These are phyloP conservation scores for sorghum (Sorghum bicolor) DNA, from an alignment of 176 grass and related monocot species.

Conservation along the genomic window DNA sequence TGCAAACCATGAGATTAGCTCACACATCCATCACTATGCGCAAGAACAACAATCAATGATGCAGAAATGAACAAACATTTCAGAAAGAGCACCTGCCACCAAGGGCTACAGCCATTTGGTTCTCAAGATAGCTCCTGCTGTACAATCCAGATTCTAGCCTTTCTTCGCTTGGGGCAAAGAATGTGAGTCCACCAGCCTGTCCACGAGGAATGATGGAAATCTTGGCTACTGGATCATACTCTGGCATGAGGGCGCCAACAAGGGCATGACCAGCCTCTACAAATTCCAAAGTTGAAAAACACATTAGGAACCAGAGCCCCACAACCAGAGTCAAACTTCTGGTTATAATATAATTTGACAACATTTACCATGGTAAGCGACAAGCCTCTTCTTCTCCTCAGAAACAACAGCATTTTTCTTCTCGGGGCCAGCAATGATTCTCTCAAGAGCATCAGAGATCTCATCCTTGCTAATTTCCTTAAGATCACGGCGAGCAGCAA, in stretches of 20 bases:
- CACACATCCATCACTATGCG: not conserved
- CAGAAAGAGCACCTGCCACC: constrained; percentile 66
- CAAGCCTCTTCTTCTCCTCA: constrained; percentile 89
- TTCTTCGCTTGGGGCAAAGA: constrained; percentile 97
- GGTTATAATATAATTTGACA: not conserved
- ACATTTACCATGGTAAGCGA: constrained; percentile 88
- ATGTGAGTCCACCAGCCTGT: constrained; percentile 91
- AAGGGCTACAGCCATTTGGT: constrained; percentile 99
- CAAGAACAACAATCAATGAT: not conserved
- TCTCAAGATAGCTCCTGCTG: constrained; percentile 95
- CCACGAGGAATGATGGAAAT: constrained; percentile 98
- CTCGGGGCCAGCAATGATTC: constrained; percentile 97
- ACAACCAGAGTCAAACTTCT: not conserved
- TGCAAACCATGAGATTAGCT: constrained; percentile 26
- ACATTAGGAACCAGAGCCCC: not conserved
- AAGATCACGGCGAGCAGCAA: constrained; percentile 88
- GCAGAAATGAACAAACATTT: not conserved
- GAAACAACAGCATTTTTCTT: constrained; percentile 99
- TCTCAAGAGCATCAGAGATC: constrained; percentile 95
- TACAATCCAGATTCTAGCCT: constrained; percentile 91
- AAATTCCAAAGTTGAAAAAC: constrained; percentile 10
- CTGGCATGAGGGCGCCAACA: constrained; percentile 94
- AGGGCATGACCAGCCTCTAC: constrained; percentile 97
- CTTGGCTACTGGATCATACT: constrained; percentile 95
- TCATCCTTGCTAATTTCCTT: constrained; percentile 99